A percentile compares a stretch with the other conserved stretches of the same genome.
Conservation (phyloP, 192 early-diverging fungal genomes). For the Gryganskiella cystojenkinii region DNA sequence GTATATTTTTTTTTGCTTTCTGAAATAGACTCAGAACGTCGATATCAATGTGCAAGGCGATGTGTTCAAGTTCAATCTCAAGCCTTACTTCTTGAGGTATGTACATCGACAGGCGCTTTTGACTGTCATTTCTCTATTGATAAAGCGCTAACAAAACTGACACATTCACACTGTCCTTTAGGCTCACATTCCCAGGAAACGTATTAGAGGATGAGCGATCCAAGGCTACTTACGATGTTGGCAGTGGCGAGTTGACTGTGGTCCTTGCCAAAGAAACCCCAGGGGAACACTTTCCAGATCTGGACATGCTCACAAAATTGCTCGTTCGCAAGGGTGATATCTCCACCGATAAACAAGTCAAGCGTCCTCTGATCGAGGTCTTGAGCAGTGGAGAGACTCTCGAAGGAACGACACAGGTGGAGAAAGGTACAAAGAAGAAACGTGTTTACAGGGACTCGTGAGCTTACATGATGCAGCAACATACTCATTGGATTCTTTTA, state of each 20-base stretch:
- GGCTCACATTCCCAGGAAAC: constrained; percentile 82
- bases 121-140: background rate
- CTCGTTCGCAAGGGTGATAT: constrained; percentile 68
- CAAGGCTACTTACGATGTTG: constrained; percentile 83
- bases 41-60: constrained; percentile 86
- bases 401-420: constrained; percentile 29
- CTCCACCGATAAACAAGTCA: constrained; percentile 23
- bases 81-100: constrained; percentile 92
- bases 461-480: too few species aligned
- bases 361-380: constrained; percentile 74
- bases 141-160: background rate
- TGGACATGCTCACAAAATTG: constrained; percentile 91
- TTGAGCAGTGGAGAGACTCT: constrained; percentile 54
- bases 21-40: constrained; percentile 78
- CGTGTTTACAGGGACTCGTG: too few species aligned
- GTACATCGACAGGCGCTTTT: background rate
- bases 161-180: constrained; percentile 14
- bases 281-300: constrained; percentile 86
- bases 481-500: background rate
- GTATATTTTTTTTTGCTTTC: constrained; percentile 1
- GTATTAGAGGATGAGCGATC: constrained; percentile 89
- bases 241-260: constrained; percentile 76
- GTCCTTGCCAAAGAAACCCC: constrained; percentile 80
- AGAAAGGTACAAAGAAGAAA: constrained; percentile 35
- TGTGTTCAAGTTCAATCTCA: constrained; percentile 89